Evolutionary conservation across 495 filamentous ascomycete genomes (phyloP).

Genomic region (Xylaria palmicola): DNA sequence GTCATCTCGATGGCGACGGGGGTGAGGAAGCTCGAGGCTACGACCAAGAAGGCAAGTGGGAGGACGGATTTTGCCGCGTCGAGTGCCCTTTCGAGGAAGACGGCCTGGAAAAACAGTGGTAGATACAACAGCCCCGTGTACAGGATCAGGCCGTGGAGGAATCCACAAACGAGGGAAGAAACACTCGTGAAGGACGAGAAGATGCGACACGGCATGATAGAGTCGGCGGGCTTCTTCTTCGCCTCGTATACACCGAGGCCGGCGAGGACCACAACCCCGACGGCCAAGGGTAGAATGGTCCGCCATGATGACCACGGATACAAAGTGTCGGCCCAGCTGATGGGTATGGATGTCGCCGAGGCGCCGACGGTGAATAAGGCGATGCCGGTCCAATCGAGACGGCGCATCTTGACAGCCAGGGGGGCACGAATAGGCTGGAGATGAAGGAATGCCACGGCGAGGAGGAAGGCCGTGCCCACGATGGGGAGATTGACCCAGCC

Average conservation of each 20-base stretch:
- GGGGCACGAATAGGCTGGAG: constrained; percentile 17
- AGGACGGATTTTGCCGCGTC: constrained; percentile 24
- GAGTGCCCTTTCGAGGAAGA: constrained; percentile 23
- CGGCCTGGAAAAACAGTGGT: constrained; percentile 35
- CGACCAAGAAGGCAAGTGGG: constrained; percentile 12
- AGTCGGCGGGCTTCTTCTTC: constrained; percentile 8
- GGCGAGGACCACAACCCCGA: constrained; percentile 28
- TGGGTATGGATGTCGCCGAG: constrained; percentile 29
- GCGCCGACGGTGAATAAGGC: constrained; percentile 24
- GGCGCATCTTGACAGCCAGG: constrained; percentile 8
- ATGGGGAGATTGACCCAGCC: constrained; percentile 37
- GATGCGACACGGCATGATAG: constrained; percentile 31
- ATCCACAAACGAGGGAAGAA: constrained; percentile 13
- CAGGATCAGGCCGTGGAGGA: constrained; percentile 30
- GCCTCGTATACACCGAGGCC: constrained; percentile 33
- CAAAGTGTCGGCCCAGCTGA: constrained; percentile 35
- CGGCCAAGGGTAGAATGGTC: constrained; percentile 31
- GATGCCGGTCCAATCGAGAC: constrained; percentile 47
- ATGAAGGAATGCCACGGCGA: constrained; percentile 27
- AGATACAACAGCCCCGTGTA: constrained; percentile 28
- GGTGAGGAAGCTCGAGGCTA: constrained; percentile 16
- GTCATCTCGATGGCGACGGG: no score
- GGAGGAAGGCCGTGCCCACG: not conserved
- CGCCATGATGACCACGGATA: constrained; percentile 36
- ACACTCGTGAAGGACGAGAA: constrained; percentile 26